These are phyloP conservation scores for Sporothrix globosa DNA, from an alignment of 2,329 filamentous ascomycete species.

Conservation along the genomic window DNA sequence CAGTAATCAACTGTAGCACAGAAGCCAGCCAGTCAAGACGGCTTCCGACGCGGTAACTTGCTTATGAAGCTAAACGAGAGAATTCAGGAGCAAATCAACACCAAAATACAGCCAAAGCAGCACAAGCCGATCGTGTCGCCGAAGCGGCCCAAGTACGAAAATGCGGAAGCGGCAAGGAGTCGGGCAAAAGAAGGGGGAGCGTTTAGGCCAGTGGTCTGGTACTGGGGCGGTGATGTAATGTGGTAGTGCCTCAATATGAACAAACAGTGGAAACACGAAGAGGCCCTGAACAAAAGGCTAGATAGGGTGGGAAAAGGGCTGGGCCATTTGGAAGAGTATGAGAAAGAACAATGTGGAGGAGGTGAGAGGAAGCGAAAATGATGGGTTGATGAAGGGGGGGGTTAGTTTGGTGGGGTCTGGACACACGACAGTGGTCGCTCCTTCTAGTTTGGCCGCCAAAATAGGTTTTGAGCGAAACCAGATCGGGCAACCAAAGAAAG, in stretches of 20 bases:
- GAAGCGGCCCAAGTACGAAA: conserved; percentile 13
- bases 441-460: conserved; percentile 3
- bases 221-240: not conserved
- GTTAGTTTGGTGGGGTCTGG: conserved; percentile 26
- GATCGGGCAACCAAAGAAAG: conserved; percentile 12
- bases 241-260: not conserved
- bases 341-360: conserved; percentile 6
- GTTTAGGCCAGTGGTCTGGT: not conserved
- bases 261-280: not conserved
- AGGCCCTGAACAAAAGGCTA: not conserved
- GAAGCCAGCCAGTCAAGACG: conserved; percentile 1
- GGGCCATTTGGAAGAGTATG: not conserved
- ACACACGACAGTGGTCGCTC: conserved; percentile 28
- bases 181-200: conserved; percentile 17
- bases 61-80: not conserved
- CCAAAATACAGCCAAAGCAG: not conserved
- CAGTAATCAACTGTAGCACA: not conserved
- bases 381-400: not conserved
- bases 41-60: not conserved
- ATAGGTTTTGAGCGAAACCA: not conserved
- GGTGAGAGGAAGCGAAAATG: not conserved
- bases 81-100: conserved; percentile 6
- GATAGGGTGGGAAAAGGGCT: not conserved
- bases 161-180: conserved; percentile 25
- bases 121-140: conserved; percentile 25